phyloP scores from a whole-genome alignment of 1,284 basidiomycete species.

The Boletus semigastroideus region DNA sequence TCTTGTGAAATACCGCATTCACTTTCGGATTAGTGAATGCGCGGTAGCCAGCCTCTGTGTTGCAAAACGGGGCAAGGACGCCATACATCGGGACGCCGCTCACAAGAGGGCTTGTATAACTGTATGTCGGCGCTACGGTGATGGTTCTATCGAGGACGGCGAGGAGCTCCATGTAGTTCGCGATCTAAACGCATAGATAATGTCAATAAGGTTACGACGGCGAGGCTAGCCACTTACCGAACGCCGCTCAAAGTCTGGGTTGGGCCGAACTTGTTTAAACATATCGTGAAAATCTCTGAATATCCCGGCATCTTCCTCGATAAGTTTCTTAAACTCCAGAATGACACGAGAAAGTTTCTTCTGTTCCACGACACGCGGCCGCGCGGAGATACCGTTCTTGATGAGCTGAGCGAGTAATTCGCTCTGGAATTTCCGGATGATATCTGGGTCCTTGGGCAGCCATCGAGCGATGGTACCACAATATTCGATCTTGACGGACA shows the following conservation, averaged over 20 bases:
- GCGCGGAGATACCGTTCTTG: neutral
- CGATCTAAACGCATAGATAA: conserved; percentile 28
- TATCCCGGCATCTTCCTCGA: conserved; percentile 40
- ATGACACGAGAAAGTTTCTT: conserved; percentile 28
- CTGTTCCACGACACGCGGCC: neutral
- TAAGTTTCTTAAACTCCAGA: conserved; percentile 40
- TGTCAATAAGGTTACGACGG: neutral
- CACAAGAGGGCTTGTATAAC: conserved; percentile 20
- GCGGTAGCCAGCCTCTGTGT: conserved; percentile 39
- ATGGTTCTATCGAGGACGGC: conserved; percentile 44
- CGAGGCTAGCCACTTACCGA: conserved; percentile 9
- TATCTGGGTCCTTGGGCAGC: conserved; percentile 19
- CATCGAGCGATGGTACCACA: conserved; percentile 19
- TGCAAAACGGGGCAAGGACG: conserved; percentile 23
- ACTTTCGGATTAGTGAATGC: conserved; percentile 46
- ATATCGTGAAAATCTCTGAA: conserved; percentile 40
- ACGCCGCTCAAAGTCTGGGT: neutral
- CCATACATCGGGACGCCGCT: conserved; percentile 23
- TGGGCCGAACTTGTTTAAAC: conserved; percentile 19
- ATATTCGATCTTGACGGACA: conserved; percentile 6
- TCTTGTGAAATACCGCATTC: conserved; percentile 37
- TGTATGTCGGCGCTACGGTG: conserved; percentile 17
- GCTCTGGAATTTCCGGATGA: conserved; percentile 12
- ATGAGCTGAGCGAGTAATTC: conserved; percentile 8
- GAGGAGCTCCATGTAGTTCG: conserved; percentile 46